These are phyloP conservation scores for Blastobotrys buckinghamii DNA, from an alignment of 1,139 yeast genomes.

Conservation along the genomic window DNA sequence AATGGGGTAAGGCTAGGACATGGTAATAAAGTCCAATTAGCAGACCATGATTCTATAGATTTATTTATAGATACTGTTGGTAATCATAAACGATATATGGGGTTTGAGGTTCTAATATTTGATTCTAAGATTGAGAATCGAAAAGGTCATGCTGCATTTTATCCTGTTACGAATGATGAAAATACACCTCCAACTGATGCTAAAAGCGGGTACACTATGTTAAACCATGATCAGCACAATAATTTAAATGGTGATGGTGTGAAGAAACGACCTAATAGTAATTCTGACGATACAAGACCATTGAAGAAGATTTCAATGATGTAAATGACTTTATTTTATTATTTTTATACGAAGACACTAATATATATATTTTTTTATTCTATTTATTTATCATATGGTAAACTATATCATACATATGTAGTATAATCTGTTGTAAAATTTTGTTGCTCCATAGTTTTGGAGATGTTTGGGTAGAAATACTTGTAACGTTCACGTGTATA, in stretches of 20 bases:
- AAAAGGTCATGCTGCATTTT: not conserved
- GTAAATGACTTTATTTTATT: too few species aligned
- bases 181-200: not conserved
- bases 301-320: constrained; percentile 3
- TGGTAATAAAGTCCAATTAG: constrained; percentile 51
- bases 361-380: too few species aligned
- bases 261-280: constrained; percentile 6
- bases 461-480: too few species aligned
- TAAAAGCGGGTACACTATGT: not conserved
- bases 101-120: constrained; percentile 1
- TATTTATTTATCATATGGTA: too few species aligned
- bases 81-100: constrained; percentile 5
- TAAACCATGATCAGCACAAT: not conserved
- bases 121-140: not conserved
- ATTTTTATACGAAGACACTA: too few species aligned
- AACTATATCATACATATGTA: too few species aligned
- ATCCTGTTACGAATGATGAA: not conserved
- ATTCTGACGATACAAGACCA: constrained; percentile 1
- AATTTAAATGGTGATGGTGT: not conserved
- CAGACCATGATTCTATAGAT: constrained; percentile 58
- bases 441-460: too few species aligned
- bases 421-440: too few species aligned
- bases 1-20: constrained; percentile 45
- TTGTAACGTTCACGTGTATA: too few species aligned
- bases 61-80: constrained; percentile 39